A percentile compares a stretch with the other conserved stretches of the same genome.
Conservation (phyloP, 495 filamentous ascomycete species). For the Trypethelium eluteriae region DNA sequence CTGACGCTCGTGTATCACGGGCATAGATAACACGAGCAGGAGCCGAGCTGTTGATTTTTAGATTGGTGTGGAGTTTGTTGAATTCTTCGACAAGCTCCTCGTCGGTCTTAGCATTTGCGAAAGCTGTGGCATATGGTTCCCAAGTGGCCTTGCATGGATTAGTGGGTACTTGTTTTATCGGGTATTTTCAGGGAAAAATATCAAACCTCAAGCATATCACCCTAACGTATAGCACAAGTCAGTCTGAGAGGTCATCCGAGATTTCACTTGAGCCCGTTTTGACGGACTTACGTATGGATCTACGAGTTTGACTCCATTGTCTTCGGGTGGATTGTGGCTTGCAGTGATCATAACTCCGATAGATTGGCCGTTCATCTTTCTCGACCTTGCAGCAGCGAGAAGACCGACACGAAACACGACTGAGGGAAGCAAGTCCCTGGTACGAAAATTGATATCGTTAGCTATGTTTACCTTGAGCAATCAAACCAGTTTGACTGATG, state of each 20-base stretch:
- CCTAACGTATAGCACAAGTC: slow-evolving; percentile 41
- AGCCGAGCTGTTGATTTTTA: slow-evolving; percentile 63
- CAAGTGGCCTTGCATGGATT: slow-evolving; percentile 53
- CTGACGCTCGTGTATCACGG: slow-evolving; percentile 86
- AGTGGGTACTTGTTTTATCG: slow-evolving; percentile 11
- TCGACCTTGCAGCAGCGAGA: slow-evolving; percentile 81
- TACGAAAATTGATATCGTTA: not conserved
- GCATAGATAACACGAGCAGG: slow-evolving; percentile 79
- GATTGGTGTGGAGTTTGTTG: slow-evolving; percentile 57
- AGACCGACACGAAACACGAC: slow-evolving; percentile 87
- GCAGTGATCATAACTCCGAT: slow-evolving; percentile 99
- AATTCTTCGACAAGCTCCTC: slow-evolving; percentile 68
- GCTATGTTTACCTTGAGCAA: not conserved
- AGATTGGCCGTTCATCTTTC: slow-evolving; percentile 76
- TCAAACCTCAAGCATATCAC: slow-evolving; percentile 86
- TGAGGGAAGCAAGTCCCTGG: slow-evolving; percentile 60
- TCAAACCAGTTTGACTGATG: no score
- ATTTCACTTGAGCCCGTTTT: slow-evolving; percentile 30
- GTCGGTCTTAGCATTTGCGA: slow-evolving; percentile 75
- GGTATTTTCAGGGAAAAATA: not conserved
- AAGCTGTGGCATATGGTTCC: slow-evolving; percentile 77
- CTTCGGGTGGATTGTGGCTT: slow-evolving; percentile 91
- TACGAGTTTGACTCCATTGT: slow-evolving; percentile 97
- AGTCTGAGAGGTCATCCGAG: not conserved
- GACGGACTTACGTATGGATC: slow-evolving; percentile 64